These are phyloP conservation scores for Nicotiana otophora DNA, from an alignment of 257 asterid species.

Conservation along the genomic window DNA sequence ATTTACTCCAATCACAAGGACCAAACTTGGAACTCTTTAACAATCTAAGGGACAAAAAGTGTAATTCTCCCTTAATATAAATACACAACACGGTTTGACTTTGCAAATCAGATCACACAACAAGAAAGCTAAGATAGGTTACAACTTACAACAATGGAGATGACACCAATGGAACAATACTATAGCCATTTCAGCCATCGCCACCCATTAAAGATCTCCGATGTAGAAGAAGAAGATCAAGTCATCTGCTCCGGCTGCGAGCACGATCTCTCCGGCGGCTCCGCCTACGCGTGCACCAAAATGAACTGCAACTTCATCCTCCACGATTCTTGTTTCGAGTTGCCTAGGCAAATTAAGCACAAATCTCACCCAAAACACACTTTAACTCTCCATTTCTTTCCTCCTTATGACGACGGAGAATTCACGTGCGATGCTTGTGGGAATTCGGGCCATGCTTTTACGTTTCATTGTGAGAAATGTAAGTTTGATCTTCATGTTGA, in stretches of 20 bases:
- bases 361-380: constrained; percentile 32
- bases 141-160: too few relatives aligned
- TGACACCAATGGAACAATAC: not conserved
- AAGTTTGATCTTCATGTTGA: constrained; percentile 32
- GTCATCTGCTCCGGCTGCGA: constrained; percentile 37
- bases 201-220: constrained; percentile 22
- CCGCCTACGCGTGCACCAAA: constrained; percentile 29
- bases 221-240: constrained; percentile 9
- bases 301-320: constrained; percentile 32
- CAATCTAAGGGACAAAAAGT: not conserved
- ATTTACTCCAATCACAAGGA: not conserved
- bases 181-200: constrained; percentile 25
- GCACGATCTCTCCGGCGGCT: constrained; percentile 1
- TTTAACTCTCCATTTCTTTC: constrained; percentile 19
- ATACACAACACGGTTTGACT: not conserved
- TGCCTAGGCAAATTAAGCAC: constrained; percentile 26
- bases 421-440: constrained; percentile 33
- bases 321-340: constrained; percentile 32
- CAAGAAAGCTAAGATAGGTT: too few relatives aligned
- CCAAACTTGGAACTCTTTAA: not conserved
- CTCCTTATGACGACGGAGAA: constrained; percentile 19
- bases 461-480: constrained; percentile 30
- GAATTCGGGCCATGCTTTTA: constrained; percentile 17
- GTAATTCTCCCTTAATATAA: not conserved
- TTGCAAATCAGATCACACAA: not conserved